Evolutionary conservation across 1,139 yeast species (phyloP).

Genomic region (Saccharomyces hybrid): DNA sequence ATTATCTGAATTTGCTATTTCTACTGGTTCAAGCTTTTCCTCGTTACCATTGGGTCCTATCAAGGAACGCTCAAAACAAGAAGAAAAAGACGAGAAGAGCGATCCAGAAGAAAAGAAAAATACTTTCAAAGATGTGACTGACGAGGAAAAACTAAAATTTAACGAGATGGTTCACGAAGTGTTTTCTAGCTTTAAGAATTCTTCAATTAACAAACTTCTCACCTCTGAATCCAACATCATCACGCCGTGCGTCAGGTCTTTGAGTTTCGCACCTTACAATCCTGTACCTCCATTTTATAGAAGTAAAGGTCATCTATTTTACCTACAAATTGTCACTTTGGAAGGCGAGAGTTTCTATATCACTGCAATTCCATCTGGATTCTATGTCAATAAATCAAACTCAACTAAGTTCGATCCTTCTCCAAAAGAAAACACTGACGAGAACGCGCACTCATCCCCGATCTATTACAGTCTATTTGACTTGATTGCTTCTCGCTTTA

Average conservation of each 20-base stretch:
- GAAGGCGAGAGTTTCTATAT: constrained; percentile 76
- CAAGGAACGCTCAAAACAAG: constrained; percentile 16
- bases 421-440: constrained; percentile 33
- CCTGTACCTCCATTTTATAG: constrained; percentile 64
- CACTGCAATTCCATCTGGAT: constrained; percentile 74
- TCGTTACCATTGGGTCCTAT: constrained; percentile 22
- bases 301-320: constrained; percentile 70
- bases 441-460: constrained; percentile 11
- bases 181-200: constrained; percentile 15
- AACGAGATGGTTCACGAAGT: constrained; percentile 24
- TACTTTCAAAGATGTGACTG: constrained; percentile 24
- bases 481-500: constrained; percentile 31
- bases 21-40: constrained; percentile 28
- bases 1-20: constrained; percentile 28
- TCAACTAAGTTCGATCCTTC: constrained; percentile 63
- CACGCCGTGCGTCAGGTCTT: constrained; percentile 39
- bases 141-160: constrained; percentile 30
- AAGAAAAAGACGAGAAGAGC: constrained; percentile 11
- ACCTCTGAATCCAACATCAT: constrained; percentile 26
- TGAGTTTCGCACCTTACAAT: constrained; percentile 77
- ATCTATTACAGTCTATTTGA: constrained; percentile 32
- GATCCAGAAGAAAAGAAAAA: constrained; percentile 15
- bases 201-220: constrained; percentile 17
- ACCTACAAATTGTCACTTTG: constrained; percentile 65
- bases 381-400: constrained; percentile 65